phyloP scores from a whole-genome alignment of 305 asterid species.

The Solanum aculeatissimum region DNA sequence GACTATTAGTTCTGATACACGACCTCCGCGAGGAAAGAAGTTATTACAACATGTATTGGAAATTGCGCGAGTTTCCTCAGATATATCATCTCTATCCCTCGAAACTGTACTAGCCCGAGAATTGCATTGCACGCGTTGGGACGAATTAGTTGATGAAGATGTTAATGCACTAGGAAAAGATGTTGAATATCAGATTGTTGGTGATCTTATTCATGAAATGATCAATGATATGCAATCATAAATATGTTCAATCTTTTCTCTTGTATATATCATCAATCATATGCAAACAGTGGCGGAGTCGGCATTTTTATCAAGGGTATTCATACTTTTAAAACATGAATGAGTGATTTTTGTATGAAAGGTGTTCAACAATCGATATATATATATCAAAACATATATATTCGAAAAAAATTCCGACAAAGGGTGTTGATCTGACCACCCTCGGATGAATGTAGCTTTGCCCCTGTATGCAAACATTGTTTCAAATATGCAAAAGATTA shows the following conservation, averaged over 20 bases:
- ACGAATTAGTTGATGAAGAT: constrained; percentile 46
- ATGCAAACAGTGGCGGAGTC: too few species aligned
- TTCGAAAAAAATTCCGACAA: too few species aligned
- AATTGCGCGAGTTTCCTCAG: constrained; percentile 23
- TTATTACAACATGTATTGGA: constrained; percentile 53
- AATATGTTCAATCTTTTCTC: background rate
- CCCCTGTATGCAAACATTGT: too few species aligned
- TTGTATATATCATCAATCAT: background rate
- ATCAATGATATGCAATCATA: constrained; percentile 21
- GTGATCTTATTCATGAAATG: constrained; percentile 57
- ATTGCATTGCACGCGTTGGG: constrained; percentile 48
- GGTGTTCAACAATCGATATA: too few species aligned
- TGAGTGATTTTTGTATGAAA: too few species aligned
- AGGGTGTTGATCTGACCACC: too few species aligned
- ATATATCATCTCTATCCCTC: constrained; percentile 29
- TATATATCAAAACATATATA: too few species aligned
- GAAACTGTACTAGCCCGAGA: constrained; percentile 56
- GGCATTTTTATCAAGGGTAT: too few species aligned
- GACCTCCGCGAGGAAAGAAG: constrained; percentile 54
- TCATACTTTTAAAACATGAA: too few species aligned
- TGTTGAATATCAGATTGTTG: constrained; percentile 43
- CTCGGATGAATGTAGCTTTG: too few species aligned
- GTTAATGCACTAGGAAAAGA: constrained; percentile 48
- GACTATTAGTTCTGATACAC: constrained; percentile 21
- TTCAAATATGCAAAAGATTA: background rate